These are phyloP conservation scores for Paraphaeosphaeria sporulosa DNA, from an alignment of 2,329 filamentous ascomycete genomes.

Conservation along the genomic window DNA sequence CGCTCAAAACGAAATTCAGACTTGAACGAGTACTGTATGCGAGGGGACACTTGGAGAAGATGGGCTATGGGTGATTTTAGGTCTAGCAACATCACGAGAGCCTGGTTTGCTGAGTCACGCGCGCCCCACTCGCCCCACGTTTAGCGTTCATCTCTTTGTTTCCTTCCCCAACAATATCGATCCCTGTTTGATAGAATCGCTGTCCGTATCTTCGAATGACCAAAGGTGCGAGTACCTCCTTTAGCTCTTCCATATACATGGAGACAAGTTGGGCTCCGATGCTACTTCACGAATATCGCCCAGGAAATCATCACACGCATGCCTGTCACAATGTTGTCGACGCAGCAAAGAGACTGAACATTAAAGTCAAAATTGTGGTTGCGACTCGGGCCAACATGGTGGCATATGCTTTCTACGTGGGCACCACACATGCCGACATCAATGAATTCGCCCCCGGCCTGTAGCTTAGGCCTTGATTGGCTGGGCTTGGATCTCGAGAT, in stretches of 20 bases:
- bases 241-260: no score
- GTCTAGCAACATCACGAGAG: no score
- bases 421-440: slow-evolving; percentile 1
- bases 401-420: background rate
- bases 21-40: no score
- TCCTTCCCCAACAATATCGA: background rate
- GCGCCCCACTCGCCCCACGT: background rate
- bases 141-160: background rate
- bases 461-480: background rate
- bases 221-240: no score
- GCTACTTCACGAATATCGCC: no score
- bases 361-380: background rate
- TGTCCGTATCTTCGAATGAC: no score
- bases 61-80: no score
- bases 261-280: no score
- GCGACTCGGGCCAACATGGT: background rate
- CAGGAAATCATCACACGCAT: background rate
- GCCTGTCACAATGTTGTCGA: background rate
- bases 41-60: no score
- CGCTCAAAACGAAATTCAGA: background rate
- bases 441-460: slow-evolving; percentile 2
- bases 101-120: background rate
- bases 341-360: background rate
- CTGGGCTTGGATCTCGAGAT: background rate
- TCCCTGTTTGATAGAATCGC: no score